A percentile compares a stretch with the other conserved stretches of the same genome.
Conservation (phyloP, 2,329 filamentous ascomycete species). For the Bipolaris bicolor region DNA sequence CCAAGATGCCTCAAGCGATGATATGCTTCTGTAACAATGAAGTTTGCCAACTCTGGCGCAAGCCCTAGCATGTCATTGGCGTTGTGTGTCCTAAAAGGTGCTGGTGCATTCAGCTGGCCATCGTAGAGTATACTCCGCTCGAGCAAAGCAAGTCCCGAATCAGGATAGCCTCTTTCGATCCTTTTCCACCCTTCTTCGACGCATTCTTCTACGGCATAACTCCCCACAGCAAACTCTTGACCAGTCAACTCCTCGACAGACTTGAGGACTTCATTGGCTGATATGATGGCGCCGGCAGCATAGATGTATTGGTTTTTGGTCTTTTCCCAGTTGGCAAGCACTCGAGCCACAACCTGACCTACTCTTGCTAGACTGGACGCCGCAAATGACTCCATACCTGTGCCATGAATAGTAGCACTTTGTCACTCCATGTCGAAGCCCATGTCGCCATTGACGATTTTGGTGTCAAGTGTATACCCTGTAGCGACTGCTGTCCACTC, state of each 20-base stretch:
- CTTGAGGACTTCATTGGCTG: slow-evolving; percentile 41
- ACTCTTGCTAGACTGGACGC: slow-evolving; percentile 44
- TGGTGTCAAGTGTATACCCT: slow-evolving; percentile 42
- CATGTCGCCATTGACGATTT: slow-evolving; percentile 42
- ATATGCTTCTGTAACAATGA: slow-evolving; percentile 26
- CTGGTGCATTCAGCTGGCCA: slow-evolving; percentile 28
- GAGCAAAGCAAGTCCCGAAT: slow-evolving; percentile 49
- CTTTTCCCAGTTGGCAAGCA: slow-evolving; percentile 41
- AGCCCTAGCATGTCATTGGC: slow-evolving; percentile 28
- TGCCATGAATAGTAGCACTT: slow-evolving; percentile 48
- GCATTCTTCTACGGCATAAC: slow-evolving; percentile 44
- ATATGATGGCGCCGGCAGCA: slow-evolving; percentile 40
- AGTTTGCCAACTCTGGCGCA: slow-evolving; percentile 25
- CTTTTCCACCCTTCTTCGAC: slow-evolving; percentile 44
- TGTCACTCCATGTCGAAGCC: slow-evolving; percentile 51
- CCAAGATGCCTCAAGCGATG: slow-evolving; percentile 30
- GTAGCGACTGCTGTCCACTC: slow-evolving; percentile 47
- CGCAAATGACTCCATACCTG: slow-evolving; percentile 44
- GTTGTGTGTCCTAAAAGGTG: slow-evolving; percentile 36
- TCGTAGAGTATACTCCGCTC: slow-evolving; percentile 50
- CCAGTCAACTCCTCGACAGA: slow-evolving; percentile 36
- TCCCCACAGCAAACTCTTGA: slow-evolving; percentile 40
- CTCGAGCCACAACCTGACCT: slow-evolving; percentile 34
- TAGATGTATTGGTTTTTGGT: slow-evolving; percentile 48
- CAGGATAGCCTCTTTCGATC: slow-evolving; percentile 46